Evolutionary conservation across 2,329 filamentous ascomycete genomes (phyloP).

Genomic region (Paecilomyces sp.): DNA sequence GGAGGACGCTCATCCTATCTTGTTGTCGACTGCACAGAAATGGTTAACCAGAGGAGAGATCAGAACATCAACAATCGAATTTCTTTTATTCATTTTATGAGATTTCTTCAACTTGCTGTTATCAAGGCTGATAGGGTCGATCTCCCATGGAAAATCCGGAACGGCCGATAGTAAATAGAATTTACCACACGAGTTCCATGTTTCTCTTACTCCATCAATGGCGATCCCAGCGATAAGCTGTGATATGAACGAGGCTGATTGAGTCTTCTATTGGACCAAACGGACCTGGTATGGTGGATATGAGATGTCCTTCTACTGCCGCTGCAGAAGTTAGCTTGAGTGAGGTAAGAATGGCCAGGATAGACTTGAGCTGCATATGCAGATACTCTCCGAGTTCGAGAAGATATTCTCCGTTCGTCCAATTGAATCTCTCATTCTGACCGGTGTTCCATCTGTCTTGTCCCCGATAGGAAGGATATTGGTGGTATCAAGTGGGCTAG

Average conservation of each 20-base stretch:
- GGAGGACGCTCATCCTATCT: not conserved
- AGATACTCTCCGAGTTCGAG: not conserved
- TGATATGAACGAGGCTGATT: not conserved
- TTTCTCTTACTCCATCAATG: not conserved
- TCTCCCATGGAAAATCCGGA: not conserved
- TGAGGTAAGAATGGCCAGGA: not conserved
- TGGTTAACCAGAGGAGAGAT: not conserved
- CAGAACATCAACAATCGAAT: not conserved
- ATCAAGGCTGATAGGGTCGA: not conserved
- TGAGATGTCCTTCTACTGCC: not conserved
- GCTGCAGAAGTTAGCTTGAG: not conserved
- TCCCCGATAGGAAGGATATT: constrained; percentile 24
- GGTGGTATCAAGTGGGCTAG: constrained; percentile 3
- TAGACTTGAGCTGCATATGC: not conserved
- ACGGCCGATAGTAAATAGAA: not conserved
- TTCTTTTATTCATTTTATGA: not conserved
- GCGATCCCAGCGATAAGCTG: not conserved
- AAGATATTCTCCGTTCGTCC: not conserved
- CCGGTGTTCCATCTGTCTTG: constrained; percentile 41
- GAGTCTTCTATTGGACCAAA: not conserved
- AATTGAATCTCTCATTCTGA: constrained; percentile 4
- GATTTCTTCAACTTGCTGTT: not conserved
- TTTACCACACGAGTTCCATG: not conserved
- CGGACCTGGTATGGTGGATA: not conserved
- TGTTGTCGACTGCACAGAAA: not conserved